Base-by-base conservation (phyloP, 108 stramenopile genomes). In the Skeletonema menzelii region DNA sequence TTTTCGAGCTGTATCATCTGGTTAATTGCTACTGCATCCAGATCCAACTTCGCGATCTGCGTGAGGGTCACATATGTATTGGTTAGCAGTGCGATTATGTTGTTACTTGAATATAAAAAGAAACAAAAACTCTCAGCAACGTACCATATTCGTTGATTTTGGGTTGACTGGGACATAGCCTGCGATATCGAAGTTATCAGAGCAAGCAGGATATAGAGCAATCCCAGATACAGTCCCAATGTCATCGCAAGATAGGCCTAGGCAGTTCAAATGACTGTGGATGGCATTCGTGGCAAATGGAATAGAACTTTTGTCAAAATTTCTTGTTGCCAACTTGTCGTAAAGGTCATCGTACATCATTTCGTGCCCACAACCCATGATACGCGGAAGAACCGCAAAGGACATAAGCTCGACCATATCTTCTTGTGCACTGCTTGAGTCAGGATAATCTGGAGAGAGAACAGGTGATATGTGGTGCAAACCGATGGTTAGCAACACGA, bases 1-100 rank as follows among this genome's bases (percentile, higher is more conserved):
- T 91, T 89, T 62, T 84, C 85, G 78, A 85, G 76, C 37, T 83
- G 67, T 75, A 91, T 76, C 42, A 91, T 70, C 63, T 91, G 87
- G 37, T 86, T 78, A 26, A 90, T 79, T 32, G 85, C 80, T 5
- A 81, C 80, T 38, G 90, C 82, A 58, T 94, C 93, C 4, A 90
- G 82, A 65, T 94, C 93, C 10, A 94, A 31, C 55, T 77, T 77
- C 5, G 90, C 77, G 53, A 76, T 69, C 86, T 89, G 72, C 24
- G 59, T 35, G 63, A 27, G 53, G 15, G 35, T 27, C 5, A 19
- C n/a, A 35, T 38, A 46, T 34, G 17, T 5, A 28, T 46, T 27
- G 40, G 38, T 28, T 13, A 63, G 24, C 27, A 14, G 17, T 40
- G 11, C 4, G 30, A 28, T 27, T 20, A 15, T 19, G 15, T 30